A percentile compares a stretch with the other conserved stretches of the same genome.
phyloP scores from a whole-genome alignment of 352 stramenopile species.

The Ophiocytium majus region DNA sequence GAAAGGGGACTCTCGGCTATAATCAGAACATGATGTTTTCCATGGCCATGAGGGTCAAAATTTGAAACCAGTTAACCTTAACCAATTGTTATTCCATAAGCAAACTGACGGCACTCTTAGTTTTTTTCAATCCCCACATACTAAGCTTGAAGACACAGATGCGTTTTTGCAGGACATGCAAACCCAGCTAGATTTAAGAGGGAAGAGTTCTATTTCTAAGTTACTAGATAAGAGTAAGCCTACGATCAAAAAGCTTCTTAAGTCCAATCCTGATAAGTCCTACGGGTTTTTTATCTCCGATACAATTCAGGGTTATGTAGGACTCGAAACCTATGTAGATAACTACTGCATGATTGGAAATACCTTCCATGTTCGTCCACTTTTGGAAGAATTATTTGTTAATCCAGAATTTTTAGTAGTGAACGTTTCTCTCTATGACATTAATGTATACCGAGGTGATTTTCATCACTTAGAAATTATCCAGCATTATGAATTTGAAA shows the following conservation, averaged over 20 bases:
- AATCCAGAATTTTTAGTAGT: conserved; percentile 13
- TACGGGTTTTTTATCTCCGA: conserved; percentile 12
- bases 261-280: background rate
- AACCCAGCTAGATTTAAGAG: background rate
- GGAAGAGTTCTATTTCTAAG: background rate
- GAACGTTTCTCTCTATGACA: conserved; percentile 11
- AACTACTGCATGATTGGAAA: background rate
- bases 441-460: background rate
- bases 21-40: conserved; percentile 13
- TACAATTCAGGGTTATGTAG: background rate
- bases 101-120: background rate
- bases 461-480: conserved; percentile 5
- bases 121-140: background rate
- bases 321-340: background rate
- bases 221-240: background rate
- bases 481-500: conserved; percentile 8
- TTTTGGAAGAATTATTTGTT: background rate
- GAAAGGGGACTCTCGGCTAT: conserved; percentile 2
- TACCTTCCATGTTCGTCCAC: background rate
- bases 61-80: conserved; percentile 13
- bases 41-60: background rate
- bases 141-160: background rate
- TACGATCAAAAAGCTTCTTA: background rate
- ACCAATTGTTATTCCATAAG: conserved; percentile 16
- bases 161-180: conserved; percentile 6